phyloP scores from a whole-genome alignment of 768 basidiomycete species.

The Gautieria morchelliformis region DNA sequence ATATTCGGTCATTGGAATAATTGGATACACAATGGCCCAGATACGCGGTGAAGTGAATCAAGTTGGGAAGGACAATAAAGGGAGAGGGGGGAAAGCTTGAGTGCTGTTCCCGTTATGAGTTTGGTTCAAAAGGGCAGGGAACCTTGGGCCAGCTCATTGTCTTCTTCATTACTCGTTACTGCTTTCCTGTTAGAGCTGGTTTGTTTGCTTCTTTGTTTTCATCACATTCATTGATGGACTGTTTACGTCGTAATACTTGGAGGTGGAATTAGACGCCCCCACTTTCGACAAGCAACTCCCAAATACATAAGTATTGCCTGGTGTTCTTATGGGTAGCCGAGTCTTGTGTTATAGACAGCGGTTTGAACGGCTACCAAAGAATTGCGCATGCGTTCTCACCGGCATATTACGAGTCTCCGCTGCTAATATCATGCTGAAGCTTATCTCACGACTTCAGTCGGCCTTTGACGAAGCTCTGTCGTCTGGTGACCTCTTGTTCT shows the following conservation, averaged over 20 bases:
- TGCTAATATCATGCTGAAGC: constrained; percentile 13
- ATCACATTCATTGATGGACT: no score
- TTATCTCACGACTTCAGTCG: constrained; percentile 45
- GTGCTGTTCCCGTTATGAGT: background rate
- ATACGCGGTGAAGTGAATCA: constrained; percentile 60
- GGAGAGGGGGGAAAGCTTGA: constrained; percentile 49
- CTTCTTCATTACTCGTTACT: constrained; percentile 6
- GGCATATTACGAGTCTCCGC: no score
- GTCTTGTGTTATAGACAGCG: no score
- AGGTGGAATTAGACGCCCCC: no score
- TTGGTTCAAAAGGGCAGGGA: background rate
- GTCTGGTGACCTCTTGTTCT: constrained; percentile 66
- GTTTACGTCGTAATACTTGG: no score
- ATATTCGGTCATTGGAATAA: constrained; percentile 65
- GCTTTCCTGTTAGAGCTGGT: constrained; percentile 1
- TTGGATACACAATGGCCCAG: constrained; percentile 59
- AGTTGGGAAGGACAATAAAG: constrained; percentile 54
- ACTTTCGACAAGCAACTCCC: no score
- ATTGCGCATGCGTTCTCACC: no score
- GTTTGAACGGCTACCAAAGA: no score
- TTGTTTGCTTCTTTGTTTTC: background rate
- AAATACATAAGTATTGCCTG: no score
- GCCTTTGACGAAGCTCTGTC: constrained; percentile 48
- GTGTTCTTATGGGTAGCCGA: no score
- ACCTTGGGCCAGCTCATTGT: constrained; percentile 7